Conservation (phyloP, 2,329 filamentous ascomycete species). For the Penicillium sp. region DNA sequence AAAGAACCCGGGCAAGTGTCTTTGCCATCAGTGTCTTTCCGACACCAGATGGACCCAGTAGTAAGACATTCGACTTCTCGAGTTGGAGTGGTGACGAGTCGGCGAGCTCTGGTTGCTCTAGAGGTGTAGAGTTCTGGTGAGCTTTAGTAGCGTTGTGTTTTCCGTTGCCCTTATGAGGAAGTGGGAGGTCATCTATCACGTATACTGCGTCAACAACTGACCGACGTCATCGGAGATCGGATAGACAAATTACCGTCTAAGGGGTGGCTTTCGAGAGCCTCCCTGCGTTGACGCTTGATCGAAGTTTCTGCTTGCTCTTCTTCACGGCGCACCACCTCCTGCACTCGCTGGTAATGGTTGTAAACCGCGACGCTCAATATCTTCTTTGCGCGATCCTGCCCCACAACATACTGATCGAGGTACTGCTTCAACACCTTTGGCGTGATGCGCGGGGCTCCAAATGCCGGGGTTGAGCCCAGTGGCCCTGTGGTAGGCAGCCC, state of each 20-base stretch:
- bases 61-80: slow-evolving; percentile 91
- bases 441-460: slow-evolving; percentile 61
- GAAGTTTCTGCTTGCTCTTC: slow-evolving; percentile 76
- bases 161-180: slow-evolving; percentile 58
- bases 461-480: slow-evolving; percentile 59
- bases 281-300: slow-evolving; percentile 70
- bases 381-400: slow-evolving; percentile 90
- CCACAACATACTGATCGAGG: slow-evolving; percentile 94
- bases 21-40: slow-evolving; percentile 94
- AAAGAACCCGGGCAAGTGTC: slow-evolving; percentile 87
- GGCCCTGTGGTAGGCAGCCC: slow-evolving; percentile 64
- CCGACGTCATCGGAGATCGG: neutral
- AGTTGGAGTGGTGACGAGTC: slow-evolving; percentile 69
- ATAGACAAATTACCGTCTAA: slow-evolving; percentile 67
- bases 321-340: slow-evolving; percentile 72
- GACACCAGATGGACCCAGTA: slow-evolving; percentile 90
- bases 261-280: slow-evolving; percentile 70
- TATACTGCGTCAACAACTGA: neutral
- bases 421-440: slow-evolving; percentile 77
- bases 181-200: slow-evolving; percentile 61
- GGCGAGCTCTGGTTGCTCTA: slow-evolving; percentile 46
- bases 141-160: slow-evolving; percentile 32
- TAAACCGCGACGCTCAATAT: slow-evolving; percentile 90
- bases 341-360: slow-evolving; percentile 91
- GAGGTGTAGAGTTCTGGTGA: slow-evolving; percentile 17